phyloP scores from a whole-genome alignment of 495 filamentous ascomycete genomes.

The Penicillium fimorum region DNA sequence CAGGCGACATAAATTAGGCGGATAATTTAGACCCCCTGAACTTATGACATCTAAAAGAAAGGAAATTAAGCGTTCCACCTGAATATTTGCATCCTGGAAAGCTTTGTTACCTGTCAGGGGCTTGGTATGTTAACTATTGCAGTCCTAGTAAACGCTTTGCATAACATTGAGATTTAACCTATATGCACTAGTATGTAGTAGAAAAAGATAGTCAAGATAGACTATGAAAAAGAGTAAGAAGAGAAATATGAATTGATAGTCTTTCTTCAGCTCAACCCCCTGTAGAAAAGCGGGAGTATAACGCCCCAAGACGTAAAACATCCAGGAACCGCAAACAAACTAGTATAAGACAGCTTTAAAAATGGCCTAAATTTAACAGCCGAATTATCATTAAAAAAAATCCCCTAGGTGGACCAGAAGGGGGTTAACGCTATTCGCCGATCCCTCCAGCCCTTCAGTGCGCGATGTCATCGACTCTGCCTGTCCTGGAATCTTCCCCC shows the following conservation, averaged over 20 bases:
- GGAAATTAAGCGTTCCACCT: constrained; percentile 1
- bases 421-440: constrained; percentile 39
- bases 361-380: not conserved
- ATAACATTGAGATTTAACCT: not conserved
- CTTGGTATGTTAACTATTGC: not conserved
- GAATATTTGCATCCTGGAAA: not conserved
- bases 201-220: not conserved
- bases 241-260: not conserved
- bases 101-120: constrained; percentile 5
- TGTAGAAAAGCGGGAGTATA: not conserved
- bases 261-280: not conserved
- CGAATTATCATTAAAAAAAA: not conserved
- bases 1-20: not conserved
- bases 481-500: constrained; percentile 34
- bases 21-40: not conserved
- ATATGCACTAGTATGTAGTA: too few relatives aligned
- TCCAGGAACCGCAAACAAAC: not conserved
- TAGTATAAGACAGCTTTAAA: not conserved
- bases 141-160: not conserved
- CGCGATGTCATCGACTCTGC: constrained; percentile 45
- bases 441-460: constrained; percentile 34
- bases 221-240: not conserved
- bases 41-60: not conserved
- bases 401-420: constrained; percentile 25
- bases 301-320: not conserved